Base-by-base conservation (phyloP, 2,329 filamentous ascomycete genomes). In the Cadophora malorum region DNA sequence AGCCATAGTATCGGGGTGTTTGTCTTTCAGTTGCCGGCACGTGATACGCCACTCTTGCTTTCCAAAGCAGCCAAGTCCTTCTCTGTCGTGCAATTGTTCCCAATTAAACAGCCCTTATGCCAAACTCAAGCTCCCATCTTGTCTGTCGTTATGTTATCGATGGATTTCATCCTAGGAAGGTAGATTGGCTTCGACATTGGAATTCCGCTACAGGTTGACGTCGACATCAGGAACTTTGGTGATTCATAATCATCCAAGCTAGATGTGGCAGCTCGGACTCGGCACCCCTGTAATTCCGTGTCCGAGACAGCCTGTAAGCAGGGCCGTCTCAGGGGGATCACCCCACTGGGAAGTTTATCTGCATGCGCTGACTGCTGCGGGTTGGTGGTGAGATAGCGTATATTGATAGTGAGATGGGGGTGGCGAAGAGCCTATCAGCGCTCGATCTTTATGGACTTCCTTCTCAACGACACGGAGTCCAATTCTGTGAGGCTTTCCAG, bases 191-290 rank as follows among this genome's bases (percentile, higher is more conserved):
- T 21, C n/a, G 19, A 21, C 7, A 14, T 21, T 49, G 45, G 14
- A 33, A 4, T 28, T 55, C 4, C 16, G n/a, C 3, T 55, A 25
- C 28, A 55, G 16, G 10, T 28, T 8, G 50, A 33, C 25, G 16
- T 33, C 19, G 28, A 55, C 52, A 55, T 55, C 52, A 55, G 52
- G 25, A 55, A 10, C 33, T 53, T 16, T 19, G 52, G 52, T 55
- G 52, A 55, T 55, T 55, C 52, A 55, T 55, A 55, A 55, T 55
- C 52, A 55, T 55, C 52, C 12, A 33, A 55, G 52, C 52, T 55
- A 55, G 52, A 55, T 55, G 19, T 33, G 52, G 28, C 52, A 33
- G 52, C 25, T 55, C 52, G 52, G 52, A 55, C 3, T 33, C 25
- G 28, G 52, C 4, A 55, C n/a, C 25, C 23, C 14, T 31, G 50